Evolutionary conservation across 768 basidiomycete genomes (phyloP), one percentile per base, ranked within the genome.

Genomic region (Calocera cornea): DNA sequence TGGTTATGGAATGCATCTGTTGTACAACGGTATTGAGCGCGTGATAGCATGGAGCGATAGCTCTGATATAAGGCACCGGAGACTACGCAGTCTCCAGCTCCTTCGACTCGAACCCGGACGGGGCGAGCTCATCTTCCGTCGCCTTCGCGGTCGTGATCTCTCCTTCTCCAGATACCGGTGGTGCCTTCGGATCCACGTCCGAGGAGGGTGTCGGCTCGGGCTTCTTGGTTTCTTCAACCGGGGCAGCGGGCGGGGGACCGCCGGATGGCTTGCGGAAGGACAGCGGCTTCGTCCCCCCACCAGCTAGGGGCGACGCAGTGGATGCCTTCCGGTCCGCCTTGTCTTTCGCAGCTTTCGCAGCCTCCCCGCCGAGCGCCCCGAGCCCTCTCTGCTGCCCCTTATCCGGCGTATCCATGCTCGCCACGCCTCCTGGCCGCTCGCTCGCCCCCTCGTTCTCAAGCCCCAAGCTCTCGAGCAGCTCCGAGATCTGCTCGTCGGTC

Each of bases 391-490:
- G 54, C 31, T 60, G 54, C 31, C 31, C 54, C 54, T 33, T 27
- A 2, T 33, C 31, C 27, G 24, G 24, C 54, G 54, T 33, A 10
- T 60, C 31, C 54, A 19, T 22, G 5, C 54, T 60, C 54, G 44
- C 44, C 19, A 47, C 3, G 7, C 54, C 54, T 22, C 31, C 54
- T 31, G 31, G 27, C 54, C 27, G 24, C 54, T 90, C 88, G 1
- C 81, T 84, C 5, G 89, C 89, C n/a, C 88, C 89, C 47, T 88
- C 86, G 7, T 84, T 88, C 29, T 83, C 85, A 27, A 93, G 79
- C 16, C 90, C 90, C 29, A 93, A 80, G 70, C 90, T 88, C 44
- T 83, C 83, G 3, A 92, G 84, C 40, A 93, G 77, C 68, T 85
- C 83, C 69, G 76, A 76, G 70, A 93, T 78, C 66, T 93, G 92